phyloP scores from a whole-genome alignment of 1,139 yeast species.

The Magnusiomyces tetraspermus region DNA sequence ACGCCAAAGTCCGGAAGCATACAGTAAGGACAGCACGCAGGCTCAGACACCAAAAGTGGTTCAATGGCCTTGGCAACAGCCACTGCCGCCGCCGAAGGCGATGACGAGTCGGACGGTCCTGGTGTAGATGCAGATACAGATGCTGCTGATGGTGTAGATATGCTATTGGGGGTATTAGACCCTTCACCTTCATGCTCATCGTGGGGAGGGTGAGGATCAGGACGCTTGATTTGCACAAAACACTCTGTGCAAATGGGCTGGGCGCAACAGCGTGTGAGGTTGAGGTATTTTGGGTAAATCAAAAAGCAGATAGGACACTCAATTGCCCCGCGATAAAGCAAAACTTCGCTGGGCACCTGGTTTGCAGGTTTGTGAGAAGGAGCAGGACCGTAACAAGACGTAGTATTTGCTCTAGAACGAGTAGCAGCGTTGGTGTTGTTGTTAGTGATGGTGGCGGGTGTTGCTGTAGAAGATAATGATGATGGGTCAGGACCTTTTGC shows the following conservation, averaged over 20 bases:
- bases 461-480: neutral
- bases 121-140: no score
- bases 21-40: conserved; percentile 90
- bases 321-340: conserved; percentile 51
- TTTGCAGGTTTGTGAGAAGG: conserved; percentile 7
- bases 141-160: no score
- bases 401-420: conserved; percentile 12
- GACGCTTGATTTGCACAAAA: conserved; percentile 86
- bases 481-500: neutral
- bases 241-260: conserved; percentile 96
- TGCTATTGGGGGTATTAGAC: conserved; percentile 12
- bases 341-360: conserved; percentile 29
- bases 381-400: conserved; percentile 14
- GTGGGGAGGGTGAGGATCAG: conserved; percentile 94
- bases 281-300: conserved; percentile 69
- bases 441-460: neutral
- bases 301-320: conserved; percentile 96
- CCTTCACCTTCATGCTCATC: conserved; percentile 35
- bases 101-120: no score
- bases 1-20: conserved; percentile 83
- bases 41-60: conserved; percentile 59
- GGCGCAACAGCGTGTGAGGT: conserved; percentile 79
- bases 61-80: conserved; percentile 4
- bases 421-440: conserved; percentile 5
- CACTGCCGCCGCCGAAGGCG: no score